phyloP scores from a whole-genome alignment of 2,329 filamentous ascomycete species.

The Paraphoma sp. region DNA sequence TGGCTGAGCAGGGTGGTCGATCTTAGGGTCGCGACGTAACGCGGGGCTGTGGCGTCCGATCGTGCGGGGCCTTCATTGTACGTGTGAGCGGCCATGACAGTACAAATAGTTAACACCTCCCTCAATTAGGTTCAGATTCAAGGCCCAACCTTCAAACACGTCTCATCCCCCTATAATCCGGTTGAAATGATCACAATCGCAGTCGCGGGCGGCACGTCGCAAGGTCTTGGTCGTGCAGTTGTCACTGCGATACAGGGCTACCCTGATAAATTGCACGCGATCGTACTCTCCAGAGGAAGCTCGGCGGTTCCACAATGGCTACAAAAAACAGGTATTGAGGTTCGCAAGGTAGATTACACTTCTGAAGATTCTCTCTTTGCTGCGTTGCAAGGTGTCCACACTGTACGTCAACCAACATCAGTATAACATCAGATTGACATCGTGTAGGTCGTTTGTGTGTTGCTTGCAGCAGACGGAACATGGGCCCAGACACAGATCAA shows the following conservation, averaged over 20 bases:
- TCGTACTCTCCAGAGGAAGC: slow-evolving; percentile 38
- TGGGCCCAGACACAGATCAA: slow-evolving; percentile 51
- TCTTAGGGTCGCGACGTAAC: neutral
- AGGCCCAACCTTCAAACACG: too few species aligned
- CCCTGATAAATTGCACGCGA: slow-evolving; percentile 24
- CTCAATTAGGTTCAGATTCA: too few species aligned
- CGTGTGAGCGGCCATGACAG: neutral
- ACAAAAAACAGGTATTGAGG: slow-evolving; percentile 12
- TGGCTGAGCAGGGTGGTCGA: neutral
- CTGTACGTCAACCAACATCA: slow-evolving; percentile 18
- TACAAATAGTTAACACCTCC: neutral
- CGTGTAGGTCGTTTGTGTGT: slow-evolving; percentile 26
- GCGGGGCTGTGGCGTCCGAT: neutral
- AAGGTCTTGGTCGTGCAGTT: slow-evolving; percentile 31
- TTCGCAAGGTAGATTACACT: slow-evolving; percentile 39
- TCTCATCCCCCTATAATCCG: too few species aligned
- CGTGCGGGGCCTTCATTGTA: neutral
- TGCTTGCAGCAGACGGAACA: slow-evolving; percentile 22
- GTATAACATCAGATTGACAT: neutral
- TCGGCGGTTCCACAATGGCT: slow-evolving; percentile 13
- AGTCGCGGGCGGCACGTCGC: slow-evolving; percentile 36
- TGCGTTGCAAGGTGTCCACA: slow-evolving; percentile 29
- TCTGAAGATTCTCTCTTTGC: slow-evolving; percentile 20
- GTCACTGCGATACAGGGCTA: slow-evolving; percentile 25
- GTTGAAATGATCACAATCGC: slow-evolving; percentile 27